phyloP scores from a whole-genome alignment of 305 asterid species.

The Vinca major region DNA sequence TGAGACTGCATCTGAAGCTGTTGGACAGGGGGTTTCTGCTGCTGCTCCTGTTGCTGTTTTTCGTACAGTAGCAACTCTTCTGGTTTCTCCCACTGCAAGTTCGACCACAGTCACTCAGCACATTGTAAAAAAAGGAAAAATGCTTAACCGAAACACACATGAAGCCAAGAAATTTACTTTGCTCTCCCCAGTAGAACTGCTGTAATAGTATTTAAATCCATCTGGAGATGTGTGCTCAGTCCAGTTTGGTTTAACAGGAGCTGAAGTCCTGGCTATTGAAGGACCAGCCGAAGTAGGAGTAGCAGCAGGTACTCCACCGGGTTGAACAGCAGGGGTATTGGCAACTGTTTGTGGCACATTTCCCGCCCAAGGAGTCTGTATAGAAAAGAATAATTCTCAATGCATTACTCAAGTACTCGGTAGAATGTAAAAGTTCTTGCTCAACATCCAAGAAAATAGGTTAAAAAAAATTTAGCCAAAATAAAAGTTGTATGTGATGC shows the following conservation, averaged over 20 bases:
- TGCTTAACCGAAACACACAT: conserved; percentile 6
- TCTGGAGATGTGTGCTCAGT: conserved; percentile 91
- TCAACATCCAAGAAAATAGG: not conserved
- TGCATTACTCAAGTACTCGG: not conserved
- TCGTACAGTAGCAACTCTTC: conserved; percentile 54
- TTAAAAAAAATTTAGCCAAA: not conserved
- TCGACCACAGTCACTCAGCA: conserved; percentile 9
- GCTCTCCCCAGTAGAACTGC: conserved; percentile 88
- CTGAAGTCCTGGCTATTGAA: conserved; percentile 22
- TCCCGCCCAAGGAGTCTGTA: conserved; percentile 65
- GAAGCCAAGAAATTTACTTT: conserved; percentile 40
- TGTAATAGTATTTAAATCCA: conserved; percentile 89
- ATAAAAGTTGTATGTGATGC: not conserved
- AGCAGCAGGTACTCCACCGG: conserved; percentile 34
- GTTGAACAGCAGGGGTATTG: conserved; percentile 29
- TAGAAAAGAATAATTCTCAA: conserved; percentile 14
- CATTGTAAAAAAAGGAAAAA: conserved; percentile 16
- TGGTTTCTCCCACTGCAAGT: conserved; percentile 91
- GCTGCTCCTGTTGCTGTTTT: conserved; percentile 49
- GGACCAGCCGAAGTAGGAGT: conserved; percentile 27
- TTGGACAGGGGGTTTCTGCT: conserved; percentile 34
- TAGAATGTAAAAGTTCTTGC: not conserved
- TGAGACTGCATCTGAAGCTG: conserved; percentile 45
- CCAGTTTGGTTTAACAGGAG: conserved; percentile 53
- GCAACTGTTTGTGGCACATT: conserved; percentile 34